Evolutionary conservation across 768 basidiomycete genomes (phyloP).

Genomic region (Strobilomyces dryophilus): DNA sequence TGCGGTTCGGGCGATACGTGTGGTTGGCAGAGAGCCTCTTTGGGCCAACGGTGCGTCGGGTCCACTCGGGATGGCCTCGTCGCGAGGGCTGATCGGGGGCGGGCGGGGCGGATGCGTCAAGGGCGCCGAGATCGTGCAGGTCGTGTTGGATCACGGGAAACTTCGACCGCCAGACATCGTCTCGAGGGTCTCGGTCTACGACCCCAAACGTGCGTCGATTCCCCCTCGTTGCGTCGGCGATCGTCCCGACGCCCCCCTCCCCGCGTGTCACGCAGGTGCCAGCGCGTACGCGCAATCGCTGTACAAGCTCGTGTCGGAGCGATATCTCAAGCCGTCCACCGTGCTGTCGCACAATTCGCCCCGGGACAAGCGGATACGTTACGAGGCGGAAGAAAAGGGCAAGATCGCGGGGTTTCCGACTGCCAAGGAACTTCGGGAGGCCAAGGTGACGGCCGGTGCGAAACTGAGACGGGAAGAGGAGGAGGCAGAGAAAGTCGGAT

Average conservation of each 20-base stretch:
- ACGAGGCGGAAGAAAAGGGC: constrained; percentile 73
- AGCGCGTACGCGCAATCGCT: constrained; percentile 55
- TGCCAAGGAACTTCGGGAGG: constrained; percentile 71
- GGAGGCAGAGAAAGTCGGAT: constrained; percentile 66
- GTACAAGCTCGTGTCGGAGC: constrained; percentile 63
- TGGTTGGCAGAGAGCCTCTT: constrained; percentile 68
- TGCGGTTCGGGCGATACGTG: constrained; percentile 81
- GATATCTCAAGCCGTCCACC: constrained; percentile 81
- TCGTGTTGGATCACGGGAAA: constrained; percentile 83
- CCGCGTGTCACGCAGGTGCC: constrained; percentile 20
- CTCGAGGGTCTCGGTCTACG: constrained; percentile 43
- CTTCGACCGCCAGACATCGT: constrained; percentile 72
- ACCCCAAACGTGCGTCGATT: constrained; percentile 51
- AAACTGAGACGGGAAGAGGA: constrained; percentile 67
- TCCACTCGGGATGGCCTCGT: not conserved
- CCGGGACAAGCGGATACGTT: constrained; percentile 73
- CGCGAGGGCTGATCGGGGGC: not conserved
- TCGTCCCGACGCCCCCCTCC: not conserved
- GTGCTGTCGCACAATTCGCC: constrained; percentile 75
- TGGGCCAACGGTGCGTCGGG: constrained; percentile 58
- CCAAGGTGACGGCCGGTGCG: constrained; percentile 61
- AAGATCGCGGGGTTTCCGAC: constrained; percentile 76
- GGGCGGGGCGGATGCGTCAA: constrained; percentile 27
- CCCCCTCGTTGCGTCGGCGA: no score
- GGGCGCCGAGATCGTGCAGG: constrained; percentile 73